Evolutionary conservation across 768 basidiomycete genomes (phyloP), one percentile per base, ranked within the genome.

Genomic region (Trametes villosa): DNA sequence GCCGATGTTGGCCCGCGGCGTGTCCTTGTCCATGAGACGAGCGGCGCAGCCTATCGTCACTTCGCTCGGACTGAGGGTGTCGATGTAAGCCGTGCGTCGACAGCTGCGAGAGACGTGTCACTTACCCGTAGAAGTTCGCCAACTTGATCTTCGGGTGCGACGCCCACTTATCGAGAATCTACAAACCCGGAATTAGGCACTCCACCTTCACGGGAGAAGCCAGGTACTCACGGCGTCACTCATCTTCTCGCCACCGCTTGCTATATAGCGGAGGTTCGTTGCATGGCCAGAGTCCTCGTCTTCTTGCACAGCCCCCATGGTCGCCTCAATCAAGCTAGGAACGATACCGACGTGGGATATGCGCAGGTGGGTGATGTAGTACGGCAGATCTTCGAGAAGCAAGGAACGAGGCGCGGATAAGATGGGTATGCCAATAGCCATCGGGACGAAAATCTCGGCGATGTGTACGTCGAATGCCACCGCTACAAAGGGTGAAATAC

Each of bases 391-490:
- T 63, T 80, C 78, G 24, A 81, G 72, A 34, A 76, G 65, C 45
- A 74, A 58, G 7, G 68, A 62, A 18, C 82, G 75, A 33, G 73
- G 77, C 13, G 78, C 79, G 54, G 77, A 78, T 49, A 79, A 58
- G 18, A 82, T 66, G 8, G 78, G 74, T 70, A 80, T 79, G n/a
- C 82, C 80, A 11, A 81, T 68, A 12, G 76, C 74, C 15, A 78
- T 69, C 1, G 77, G 69, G 15, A 78, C 68, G 46, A 82, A 66
- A 29, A 78, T 76, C 65, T 83, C 82, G 6, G 74, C 73, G 29
- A 83, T 47, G 66, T 83, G 82, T 0, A 83, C 82, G 56, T 83
- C 82, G 63, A 83, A 83, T 12, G 82, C 82, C 49, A 81, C 77
- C 17, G 82, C 82, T 83, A 60, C 11, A 34, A 38, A 12, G 11